These are phyloP conservation scores for Metschnikowia koreensis DNA, from an alignment of 805 yeast species.

Conservation along the genomic window DNA sequence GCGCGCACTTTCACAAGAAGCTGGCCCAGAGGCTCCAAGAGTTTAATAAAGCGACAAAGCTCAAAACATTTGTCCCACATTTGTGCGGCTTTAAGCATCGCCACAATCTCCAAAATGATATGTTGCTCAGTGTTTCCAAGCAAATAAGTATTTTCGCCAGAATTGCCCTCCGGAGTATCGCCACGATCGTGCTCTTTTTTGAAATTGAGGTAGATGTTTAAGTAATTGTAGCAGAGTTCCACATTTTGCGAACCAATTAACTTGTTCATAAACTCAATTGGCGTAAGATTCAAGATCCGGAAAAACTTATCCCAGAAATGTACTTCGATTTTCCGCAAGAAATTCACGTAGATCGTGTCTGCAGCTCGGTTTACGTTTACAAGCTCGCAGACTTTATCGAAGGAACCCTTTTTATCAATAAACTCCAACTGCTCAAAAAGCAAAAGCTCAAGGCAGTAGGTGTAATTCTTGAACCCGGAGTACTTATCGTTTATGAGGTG, in stretches of 20 bases:
- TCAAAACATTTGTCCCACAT: slow-evolving; percentile 56
- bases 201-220: slow-evolving; percentile 51
- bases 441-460: slow-evolving; percentile 50
- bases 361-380: slow-evolving; percentile 18
- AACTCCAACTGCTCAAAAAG: slow-evolving; percentile 41
- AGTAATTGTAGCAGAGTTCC: slow-evolving; percentile 49
- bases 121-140: slow-evolving; percentile 33
- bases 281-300: slow-evolving; percentile 38
- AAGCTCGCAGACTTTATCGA: slow-evolving; percentile 16
- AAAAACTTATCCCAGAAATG: slow-evolving; percentile 54
- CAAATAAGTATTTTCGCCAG: not conserved
- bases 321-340: slow-evolving; percentile 59
- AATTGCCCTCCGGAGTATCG: not conserved
- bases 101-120: slow-evolving; percentile 43
- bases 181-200: slow-evolving; percentile 33
- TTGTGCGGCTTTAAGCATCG: slow-evolving; percentile 39
- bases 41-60: slow-evolving; percentile 50
- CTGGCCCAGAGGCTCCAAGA: slow-evolving; percentile 44
- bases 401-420: slow-evolving; percentile 10
- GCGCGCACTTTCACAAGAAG: slow-evolving; percentile 19
- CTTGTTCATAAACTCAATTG: slow-evolving; percentile 44
- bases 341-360: slow-evolving; percentile 46
- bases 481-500: slow-evolving; percentile 35
- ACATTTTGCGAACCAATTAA: slow-evolving; percentile 41
- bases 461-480: slow-evolving; percentile 40